These are phyloP conservation scores for Nakaseomyces kungkrabaensis DNA, from an alignment of 1,139 yeast genomes.

Conservation along the genomic window DNA sequence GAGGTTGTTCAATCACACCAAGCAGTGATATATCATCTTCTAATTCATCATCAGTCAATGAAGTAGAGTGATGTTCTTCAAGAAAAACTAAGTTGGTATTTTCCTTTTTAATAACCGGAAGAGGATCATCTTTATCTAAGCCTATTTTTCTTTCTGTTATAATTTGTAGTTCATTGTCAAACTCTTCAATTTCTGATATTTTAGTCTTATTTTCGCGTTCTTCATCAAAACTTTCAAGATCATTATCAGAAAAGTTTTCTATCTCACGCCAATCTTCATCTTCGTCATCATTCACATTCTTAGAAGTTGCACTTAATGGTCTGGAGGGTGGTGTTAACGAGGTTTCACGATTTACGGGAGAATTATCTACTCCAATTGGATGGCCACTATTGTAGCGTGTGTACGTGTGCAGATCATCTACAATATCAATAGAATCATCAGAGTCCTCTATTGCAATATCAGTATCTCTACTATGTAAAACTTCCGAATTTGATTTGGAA, in stretches of 20 bases:
- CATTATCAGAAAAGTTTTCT: constrained; percentile 23
- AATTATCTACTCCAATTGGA: neutral
- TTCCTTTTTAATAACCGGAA: constrained; percentile 11
- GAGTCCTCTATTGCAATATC: neutral
- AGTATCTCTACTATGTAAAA: neutral
- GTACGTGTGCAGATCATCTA: neutral
- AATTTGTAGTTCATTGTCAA: constrained; percentile 28
- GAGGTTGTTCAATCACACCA: constrained; percentile 7
- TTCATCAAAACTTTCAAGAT: constrained; percentile 28
- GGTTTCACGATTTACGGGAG: neutral
- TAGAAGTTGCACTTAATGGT: neutral
- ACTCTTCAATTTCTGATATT: constrained; percentile 16
- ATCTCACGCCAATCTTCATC: constrained; percentile 5
- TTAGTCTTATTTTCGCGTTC: constrained; percentile 27
- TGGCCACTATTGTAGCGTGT: constrained; percentile 5
- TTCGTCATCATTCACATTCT: neutral
- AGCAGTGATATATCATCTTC: constrained; percentile 17
- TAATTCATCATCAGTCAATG: constrained; percentile 10
- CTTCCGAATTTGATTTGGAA: neutral
- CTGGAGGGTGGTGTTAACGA: neutral
- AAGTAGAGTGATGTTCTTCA: constrained; percentile 1
- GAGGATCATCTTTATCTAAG: constrained; percentile 5
- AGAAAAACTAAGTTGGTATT: neutral
- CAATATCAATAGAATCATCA: neutral
- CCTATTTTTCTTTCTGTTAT: constrained; percentile 24